Conservation (phyloP, 257 asterid species). For the Nicotiana otophora region DNA sequence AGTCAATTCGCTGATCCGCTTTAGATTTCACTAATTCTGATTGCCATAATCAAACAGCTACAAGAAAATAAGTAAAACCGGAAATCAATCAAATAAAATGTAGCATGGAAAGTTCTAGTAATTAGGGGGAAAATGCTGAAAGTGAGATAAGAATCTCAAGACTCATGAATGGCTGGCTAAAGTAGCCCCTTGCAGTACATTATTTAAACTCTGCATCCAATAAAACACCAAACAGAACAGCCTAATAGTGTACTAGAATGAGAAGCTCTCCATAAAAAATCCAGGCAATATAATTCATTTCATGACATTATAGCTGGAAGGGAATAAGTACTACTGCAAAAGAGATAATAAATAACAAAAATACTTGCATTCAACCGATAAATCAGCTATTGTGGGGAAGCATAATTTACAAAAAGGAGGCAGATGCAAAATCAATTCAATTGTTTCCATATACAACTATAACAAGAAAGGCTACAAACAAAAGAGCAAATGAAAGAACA, state of each 20-base stretch:
- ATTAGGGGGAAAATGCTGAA: not conserved
- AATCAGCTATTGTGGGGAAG: not conserved
- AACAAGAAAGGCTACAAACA: not conserved
- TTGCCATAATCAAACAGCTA: not conserved
- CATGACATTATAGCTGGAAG: not conserved
- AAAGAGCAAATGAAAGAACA: not conserved
- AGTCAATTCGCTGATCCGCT: not conserved
- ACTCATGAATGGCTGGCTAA: not conserved
- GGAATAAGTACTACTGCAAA: not conserved
- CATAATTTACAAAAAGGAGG: constrained; percentile 6
- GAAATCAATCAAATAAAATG: not conserved
- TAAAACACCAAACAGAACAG: not conserved
- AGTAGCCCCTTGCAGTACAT: not conserved
- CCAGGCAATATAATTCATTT: not conserved
- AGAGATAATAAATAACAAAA: not conserved
- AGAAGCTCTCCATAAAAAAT: not conserved
- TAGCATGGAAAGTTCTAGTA: not conserved
- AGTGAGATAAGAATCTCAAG: not conserved
- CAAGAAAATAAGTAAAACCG: not conserved
- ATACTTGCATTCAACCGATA: not conserved
- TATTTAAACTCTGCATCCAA: not conserved
- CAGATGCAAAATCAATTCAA: not conserved
- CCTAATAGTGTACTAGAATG: not conserved
- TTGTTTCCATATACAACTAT: constrained; percentile 7
- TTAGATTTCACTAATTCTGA: not conserved